Percentiles rank a stretch among this genome's conserved stretches.
phyloP scores from a whole-genome alignment of 495 filamentous ascomycete species.

The Aspergillus carlsbadensis region DNA sequence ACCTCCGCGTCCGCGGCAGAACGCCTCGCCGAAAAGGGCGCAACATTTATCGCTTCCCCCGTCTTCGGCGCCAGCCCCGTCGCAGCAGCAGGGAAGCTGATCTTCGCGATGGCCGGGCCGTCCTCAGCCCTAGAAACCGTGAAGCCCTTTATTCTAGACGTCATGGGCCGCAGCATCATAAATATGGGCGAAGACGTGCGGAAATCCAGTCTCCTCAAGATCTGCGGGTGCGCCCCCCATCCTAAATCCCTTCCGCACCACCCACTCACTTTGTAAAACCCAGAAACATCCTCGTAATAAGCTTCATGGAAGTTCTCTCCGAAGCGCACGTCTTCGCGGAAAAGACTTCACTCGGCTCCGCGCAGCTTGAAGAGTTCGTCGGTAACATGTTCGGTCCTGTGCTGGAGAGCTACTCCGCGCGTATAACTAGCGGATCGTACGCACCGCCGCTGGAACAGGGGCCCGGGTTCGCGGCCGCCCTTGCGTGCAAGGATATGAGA shows the following conservation, averaged over 20 bases:
- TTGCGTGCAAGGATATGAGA: no score
- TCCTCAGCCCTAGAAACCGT: constrained; percentile 23
- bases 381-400: constrained; percentile 29
- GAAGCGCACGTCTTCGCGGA: constrained; percentile 42
- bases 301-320: constrained; percentile 30
- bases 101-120: constrained; percentile 35
- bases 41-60: constrained; percentile 31
- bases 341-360: constrained; percentile 35
- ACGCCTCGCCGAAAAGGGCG: constrained; percentile 20
- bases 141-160: constrained; percentile 30
- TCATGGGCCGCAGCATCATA: constrained; percentile 30
- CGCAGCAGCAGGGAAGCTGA: constrained; percentile 34
- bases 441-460: background rate
- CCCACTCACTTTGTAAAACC: background rate
- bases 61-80: constrained; percentile 41
- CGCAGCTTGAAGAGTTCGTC: constrained; percentile 31
- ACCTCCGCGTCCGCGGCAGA: constrained; percentile 24
- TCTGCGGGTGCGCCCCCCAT: no score
- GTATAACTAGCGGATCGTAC: background rate
- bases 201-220: no score
- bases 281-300: constrained; percentile 20
- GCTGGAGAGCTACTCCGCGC: background rate
- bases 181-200: constrained; percentile 10
- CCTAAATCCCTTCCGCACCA: no score
- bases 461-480: background rate